Evolutionary conservation across 345 rosid species (phyloP).

Genomic region (Carallia brachiata): DNA sequence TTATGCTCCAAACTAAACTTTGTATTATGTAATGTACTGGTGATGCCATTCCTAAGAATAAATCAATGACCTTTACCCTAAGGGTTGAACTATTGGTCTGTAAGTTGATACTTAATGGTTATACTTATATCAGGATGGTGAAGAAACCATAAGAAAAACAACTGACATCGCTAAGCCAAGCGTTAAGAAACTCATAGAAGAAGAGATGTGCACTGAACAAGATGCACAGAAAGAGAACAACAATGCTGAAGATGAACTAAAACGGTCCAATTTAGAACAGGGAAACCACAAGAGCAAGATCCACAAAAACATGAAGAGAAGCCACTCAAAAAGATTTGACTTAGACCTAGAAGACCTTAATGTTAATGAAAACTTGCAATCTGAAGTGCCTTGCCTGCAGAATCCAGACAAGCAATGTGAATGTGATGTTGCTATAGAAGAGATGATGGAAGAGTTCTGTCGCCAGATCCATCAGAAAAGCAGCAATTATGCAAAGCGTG

Average conservation of each 20-base stretch:
- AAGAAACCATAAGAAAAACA: constrained; percentile 32
- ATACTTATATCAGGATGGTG: constrained; percentile 47
- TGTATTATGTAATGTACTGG: background rate
- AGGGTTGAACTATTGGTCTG: constrained; percentile 13
- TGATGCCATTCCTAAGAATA: background rate
- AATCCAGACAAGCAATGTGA: constrained; percentile 31
- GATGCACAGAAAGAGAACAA: constrained; percentile 36
- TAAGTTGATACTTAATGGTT: constrained; percentile 6
- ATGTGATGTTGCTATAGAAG: constrained; percentile 49
- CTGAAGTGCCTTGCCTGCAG: constrained; percentile 27
- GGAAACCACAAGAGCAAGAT: constrained; percentile 49
- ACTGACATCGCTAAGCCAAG: constrained; percentile 43
- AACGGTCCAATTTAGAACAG: constrained; percentile 39
- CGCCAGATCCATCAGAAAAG: constrained; percentile 57
- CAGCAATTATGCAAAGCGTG: constrained; percentile 35
- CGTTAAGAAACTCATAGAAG: constrained; percentile 90
- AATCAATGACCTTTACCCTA: background rate
- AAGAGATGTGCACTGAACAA: constrained; percentile 66
- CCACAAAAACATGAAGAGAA: constrained; percentile 51
- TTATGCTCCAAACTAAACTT: background rate
- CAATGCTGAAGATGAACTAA: constrained; percentile 41
- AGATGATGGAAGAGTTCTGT: constrained; percentile 66
- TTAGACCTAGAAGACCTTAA: constrained; percentile 32
- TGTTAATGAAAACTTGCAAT: constrained; percentile 35
- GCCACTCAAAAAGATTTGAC: constrained; percentile 54